Evolutionary conservation across 257 asterid genomes (phyloP).

Genomic region (Handroanthus guayacan): DNA sequence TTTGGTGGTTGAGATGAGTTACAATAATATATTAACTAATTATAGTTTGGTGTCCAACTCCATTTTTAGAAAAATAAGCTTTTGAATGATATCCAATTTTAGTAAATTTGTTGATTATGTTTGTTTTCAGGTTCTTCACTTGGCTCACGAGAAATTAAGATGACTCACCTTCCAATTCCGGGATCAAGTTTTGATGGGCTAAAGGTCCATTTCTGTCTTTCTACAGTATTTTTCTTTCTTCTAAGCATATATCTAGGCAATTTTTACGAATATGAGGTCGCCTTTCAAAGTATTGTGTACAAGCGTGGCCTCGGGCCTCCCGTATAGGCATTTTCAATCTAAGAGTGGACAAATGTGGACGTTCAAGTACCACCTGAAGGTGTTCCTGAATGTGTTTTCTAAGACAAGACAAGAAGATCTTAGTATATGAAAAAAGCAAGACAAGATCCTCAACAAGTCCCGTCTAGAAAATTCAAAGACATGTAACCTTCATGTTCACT

Average conservation of each 20-base stretch:
- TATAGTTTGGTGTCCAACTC: neutral
- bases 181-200: slow-evolving; percentile 32
- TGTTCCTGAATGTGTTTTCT: neutral
- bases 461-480: neutral
- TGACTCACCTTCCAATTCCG: slow-evolving; percentile 29
- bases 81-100: neutral
- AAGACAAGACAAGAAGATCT: neutral
- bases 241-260: neutral
- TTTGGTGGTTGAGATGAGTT: slow-evolving; percentile 16
- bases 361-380: neutral
- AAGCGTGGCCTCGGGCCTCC: neutral
- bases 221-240: slow-evolving; percentile 7
- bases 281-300: neutral
- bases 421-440: neutral
- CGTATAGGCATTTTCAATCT: neutral
- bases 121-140: slow-evolving; percentile 40
- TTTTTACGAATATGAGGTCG: neutral
- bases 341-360: neutral
- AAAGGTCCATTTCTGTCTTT: slow-evolving; percentile 32
- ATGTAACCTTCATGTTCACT: neutral
- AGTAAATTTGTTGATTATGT: slow-evolving; percentile 21
- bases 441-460: neutral
- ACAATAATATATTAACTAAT: slow-evolving; percentile 9
- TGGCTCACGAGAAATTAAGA: slow-evolving; percentile 34
- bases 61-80: neutral